Percentiles rank a stretch among this genome's conserved stretches.
phyloP scores from a whole-genome alignment of 2,329 filamentous ascomycete species.

The Pseudogymnoascus sp. region DNA sequence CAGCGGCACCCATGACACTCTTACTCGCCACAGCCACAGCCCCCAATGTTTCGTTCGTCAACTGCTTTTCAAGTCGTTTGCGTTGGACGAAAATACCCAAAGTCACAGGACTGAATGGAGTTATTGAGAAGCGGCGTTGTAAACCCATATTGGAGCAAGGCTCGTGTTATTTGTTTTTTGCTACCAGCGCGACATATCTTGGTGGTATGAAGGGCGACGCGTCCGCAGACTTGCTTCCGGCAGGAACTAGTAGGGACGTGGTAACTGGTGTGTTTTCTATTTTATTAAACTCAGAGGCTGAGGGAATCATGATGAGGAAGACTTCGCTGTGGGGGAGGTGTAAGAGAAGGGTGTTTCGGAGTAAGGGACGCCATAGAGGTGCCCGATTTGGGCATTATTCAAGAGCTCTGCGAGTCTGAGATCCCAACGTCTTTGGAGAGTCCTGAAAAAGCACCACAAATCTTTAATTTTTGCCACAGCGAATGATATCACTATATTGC shows the following conservation, averaged over 20 bases:
- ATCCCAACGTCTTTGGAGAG: no score
- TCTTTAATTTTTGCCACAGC: no score
- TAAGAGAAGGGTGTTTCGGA: constrained; percentile 19
- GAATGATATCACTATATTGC: no score
- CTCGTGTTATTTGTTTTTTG: constrained; percentile 30
- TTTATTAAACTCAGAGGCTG: constrained; percentile 24
- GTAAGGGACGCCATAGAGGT: no score
- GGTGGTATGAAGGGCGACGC: constrained; percentile 12
- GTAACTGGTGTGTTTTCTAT: constrained; percentile 31
- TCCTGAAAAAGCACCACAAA: no score
- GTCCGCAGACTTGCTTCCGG: constrained; percentile 15
- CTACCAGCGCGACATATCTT: constrained; percentile 29
- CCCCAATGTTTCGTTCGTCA: background rate
- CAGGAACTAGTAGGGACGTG: constrained; percentile 23
- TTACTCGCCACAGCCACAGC: background rate
- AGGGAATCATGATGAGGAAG: constrained; percentile 21
- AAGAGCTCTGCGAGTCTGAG: no score
- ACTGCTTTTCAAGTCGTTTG: background rate
- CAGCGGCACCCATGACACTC: background rate
- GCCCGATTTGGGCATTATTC: no score
- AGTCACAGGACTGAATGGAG: background rate
- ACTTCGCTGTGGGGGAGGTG: constrained; percentile 27
- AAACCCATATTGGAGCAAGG: constrained; percentile 24
- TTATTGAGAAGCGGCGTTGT: background rate
- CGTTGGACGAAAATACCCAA: background rate